Evolutionary conservation across 140 eudicot genomes (phyloP).

Genomic region (Erigeron philadelphicus): DNA sequence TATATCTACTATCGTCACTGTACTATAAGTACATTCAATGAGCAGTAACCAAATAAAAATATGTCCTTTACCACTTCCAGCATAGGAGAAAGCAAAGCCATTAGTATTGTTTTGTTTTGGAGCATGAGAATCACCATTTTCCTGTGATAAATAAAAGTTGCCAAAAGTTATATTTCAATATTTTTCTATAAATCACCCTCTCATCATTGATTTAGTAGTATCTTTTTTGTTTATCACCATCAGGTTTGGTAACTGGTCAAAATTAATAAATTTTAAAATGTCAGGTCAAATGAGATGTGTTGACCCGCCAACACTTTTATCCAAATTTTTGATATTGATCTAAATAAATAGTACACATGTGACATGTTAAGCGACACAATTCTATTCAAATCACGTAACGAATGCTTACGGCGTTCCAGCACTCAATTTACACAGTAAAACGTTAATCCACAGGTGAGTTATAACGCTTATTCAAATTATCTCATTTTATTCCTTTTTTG

Average conservation of each 20-base stretch:
- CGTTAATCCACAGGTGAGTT: too few species aligned
- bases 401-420: too few species aligned
- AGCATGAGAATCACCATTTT: slow-evolving; percentile 53
- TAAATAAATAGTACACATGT: not conserved
- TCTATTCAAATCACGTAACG: too few species aligned
- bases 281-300: too few species aligned
- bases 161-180: not conserved
- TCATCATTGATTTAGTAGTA: not conserved
- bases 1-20: not conserved
- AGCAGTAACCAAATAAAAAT: not conserved
- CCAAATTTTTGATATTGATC: not conserved
- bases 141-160: slow-evolving; percentile 37
- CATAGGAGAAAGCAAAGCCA: slow-evolving; percentile 62
- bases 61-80: slow-evolving; percentile 73
- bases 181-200: not conserved
- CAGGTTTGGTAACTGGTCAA: too few species aligned
- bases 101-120: slow-evolving; percentile 52
- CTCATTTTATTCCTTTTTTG: too few species aligned
- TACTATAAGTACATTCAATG: not conserved
- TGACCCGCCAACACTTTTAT: too few species aligned
- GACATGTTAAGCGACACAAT: not conserved
- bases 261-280: too few species aligned
- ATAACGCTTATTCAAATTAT: too few species aligned
- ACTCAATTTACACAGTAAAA: too few species aligned
- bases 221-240: too few species aligned